A percentile compares a stretch with the other conserved stretches of the same genome.
Conservation (phyloP, 1,284 basidiomycete species). For the Rhizopogon hawkerae region DNA sequence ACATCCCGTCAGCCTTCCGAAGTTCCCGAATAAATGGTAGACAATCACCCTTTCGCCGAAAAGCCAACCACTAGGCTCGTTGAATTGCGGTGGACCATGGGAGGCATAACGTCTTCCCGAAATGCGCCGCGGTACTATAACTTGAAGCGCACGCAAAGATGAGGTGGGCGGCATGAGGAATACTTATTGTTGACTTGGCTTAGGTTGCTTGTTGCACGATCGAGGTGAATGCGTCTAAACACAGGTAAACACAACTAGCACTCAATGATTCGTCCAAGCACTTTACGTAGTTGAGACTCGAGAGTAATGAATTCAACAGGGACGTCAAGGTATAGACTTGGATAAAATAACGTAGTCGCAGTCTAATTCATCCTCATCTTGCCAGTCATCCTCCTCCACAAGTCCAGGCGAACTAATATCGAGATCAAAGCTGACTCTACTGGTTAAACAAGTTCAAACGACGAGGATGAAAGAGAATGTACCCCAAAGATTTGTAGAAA, state of each 20-base stretch:
- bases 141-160: slow-evolving; percentile 26
- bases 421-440: neutral
- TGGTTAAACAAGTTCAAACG: neutral
- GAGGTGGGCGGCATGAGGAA: slow-evolving; percentile 29
- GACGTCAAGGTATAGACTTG: slow-evolving; percentile 18
- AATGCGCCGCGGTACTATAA: slow-evolving; percentile 10
- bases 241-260: slow-evolving; percentile 15
- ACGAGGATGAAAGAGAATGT: slow-evolving; percentile 8
- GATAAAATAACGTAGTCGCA: slow-evolving; percentile 56
- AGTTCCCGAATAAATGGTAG: slow-evolving; percentile 5
- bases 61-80: slow-evolving; percentile 81
- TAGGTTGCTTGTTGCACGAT: neutral
- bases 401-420: neutral
- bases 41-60: slow-evolving; percentile 79
- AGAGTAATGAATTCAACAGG: neutral
- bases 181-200: neutral
- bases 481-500: slow-evolving; percentile 58
- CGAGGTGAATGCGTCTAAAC: slow-evolving; percentile 15
- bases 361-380: slow-evolving; percentile 24
- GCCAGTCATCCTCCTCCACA: neutral
- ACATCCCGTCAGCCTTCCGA: slow-evolving; percentile 3
- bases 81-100: slow-evolving; percentile 74
- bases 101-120: slow-evolving; percentile 49
- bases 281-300: no score
- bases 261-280: no score